These are phyloP conservation scores for Trypanosoma lewisi DNA, from an alignment of 208 protist species.

Conservation along the genomic window DNA sequence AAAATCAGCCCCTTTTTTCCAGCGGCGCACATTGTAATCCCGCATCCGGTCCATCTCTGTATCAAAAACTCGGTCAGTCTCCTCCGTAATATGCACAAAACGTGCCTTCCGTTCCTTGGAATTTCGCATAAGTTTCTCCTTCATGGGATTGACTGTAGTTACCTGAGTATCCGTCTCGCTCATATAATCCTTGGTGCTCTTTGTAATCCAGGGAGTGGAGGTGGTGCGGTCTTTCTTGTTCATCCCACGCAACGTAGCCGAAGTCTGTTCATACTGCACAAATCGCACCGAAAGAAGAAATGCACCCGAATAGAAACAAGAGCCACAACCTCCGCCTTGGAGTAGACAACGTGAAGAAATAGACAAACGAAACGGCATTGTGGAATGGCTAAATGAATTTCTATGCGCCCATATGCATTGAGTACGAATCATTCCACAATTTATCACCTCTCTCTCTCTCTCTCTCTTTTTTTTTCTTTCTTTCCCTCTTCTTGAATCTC, in stretches of 20 bases:
- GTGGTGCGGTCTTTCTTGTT: slow-evolving; percentile 55
- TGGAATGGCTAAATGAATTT: not conserved
- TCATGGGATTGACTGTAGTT: slow-evolving; percentile 24
- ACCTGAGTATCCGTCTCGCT: slow-evolving; percentile 55
- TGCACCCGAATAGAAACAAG: not conserved
- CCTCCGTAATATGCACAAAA: slow-evolving; percentile 35
- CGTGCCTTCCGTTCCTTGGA: slow-evolving; percentile 26
- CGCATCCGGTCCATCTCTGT: slow-evolving; percentile 73
- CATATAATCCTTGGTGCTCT: slow-evolving; percentile 89
- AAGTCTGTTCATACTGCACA: slow-evolving; percentile 78
- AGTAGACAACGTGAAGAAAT: slow-evolving; percentile 1
- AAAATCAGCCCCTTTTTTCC: slow-evolving; percentile 62
- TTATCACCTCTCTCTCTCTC: not conserved
- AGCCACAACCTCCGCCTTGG: not conserved
- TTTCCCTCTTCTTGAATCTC: not conserved
- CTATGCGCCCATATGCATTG: slow-evolving; percentile 11
- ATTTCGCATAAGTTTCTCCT: slow-evolving; percentile 21
- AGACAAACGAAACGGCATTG: not conserved
- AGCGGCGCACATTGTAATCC: slow-evolving; percentile 53
- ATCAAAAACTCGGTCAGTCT: slow-evolving; percentile 61
- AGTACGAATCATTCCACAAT: slow-evolving; percentile 22
- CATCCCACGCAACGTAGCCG: slow-evolving; percentile 60
- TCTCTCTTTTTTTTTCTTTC: not conserved
- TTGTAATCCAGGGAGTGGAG: slow-evolving; percentile 66
- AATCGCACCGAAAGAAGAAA: slow-evolving; percentile 19